These are phyloP conservation scores for Scenedesmus sp. DNA, from an alignment of 163 green algal genomes.

Conservation along the genomic window DNA sequence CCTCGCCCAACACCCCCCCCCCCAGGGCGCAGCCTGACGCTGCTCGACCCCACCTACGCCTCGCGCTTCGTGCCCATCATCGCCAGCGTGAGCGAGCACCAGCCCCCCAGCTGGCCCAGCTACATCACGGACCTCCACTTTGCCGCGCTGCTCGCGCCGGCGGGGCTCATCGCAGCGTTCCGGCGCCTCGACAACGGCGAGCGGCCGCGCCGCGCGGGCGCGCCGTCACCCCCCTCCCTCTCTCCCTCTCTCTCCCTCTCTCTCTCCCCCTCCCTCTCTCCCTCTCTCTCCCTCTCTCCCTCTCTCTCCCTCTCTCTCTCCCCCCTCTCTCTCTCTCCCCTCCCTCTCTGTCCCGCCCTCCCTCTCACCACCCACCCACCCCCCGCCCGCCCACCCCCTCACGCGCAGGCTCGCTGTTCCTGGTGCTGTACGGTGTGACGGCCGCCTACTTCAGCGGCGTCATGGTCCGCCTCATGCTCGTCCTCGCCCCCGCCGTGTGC, in stretches of 20 bases:
- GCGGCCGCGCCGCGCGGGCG: not conserved
- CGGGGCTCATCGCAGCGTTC: conserved; percentile 87
- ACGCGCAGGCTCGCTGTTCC: conserved; percentile 84
- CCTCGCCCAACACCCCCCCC: too few species aligned
- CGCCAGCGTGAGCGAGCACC: conserved; percentile 89
- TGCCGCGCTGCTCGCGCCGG: conserved; percentile 72
- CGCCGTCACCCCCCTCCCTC: too few species aligned
- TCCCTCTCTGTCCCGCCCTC: too few species aligned
- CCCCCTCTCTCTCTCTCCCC: too few species aligned
- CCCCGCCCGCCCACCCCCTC: too few species aligned
- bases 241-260: too few species aligned
- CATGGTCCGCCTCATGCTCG: conserved; percentile 95
- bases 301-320: not conserved
- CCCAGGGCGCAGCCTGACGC: conserved; percentile 78
- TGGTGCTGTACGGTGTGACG: conserved; percentile 90
- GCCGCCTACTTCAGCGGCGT: conserved; percentile 94
- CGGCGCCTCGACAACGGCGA: conserved; percentile 64
- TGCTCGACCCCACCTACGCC: conserved; percentile 96
- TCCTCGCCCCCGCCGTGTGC: conserved; percentile 89
- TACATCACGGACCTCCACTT: conserved; percentile 92
- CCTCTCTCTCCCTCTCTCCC: not conserved
- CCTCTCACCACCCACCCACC: not conserved
- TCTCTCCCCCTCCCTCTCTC: too few species aligned
- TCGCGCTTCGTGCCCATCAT: conserved; percentile 99
- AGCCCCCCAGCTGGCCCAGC: conserved; percentile 80